phyloP scores from a whole-genome alignment of 2,329 filamentous ascomycete species.

The Hirsutella minnesotensis region DNA sequence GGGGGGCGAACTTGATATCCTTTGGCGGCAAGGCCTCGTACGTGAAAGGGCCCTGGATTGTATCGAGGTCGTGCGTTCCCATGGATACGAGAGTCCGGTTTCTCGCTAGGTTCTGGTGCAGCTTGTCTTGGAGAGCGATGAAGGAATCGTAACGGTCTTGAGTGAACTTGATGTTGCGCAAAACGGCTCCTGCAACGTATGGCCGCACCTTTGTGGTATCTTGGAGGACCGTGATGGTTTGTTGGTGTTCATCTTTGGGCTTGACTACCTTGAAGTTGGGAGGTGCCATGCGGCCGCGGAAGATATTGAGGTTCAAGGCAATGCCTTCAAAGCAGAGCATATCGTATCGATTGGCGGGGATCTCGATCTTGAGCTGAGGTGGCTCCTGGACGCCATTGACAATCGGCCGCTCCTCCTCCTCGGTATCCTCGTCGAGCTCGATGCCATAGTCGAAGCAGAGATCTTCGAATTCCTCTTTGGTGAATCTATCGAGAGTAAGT shows the following conservation, averaged over 20 bases:
- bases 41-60: slow-evolving; percentile 85
- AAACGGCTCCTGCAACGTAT: slow-evolving; percentile 77
- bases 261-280: slow-evolving; percentile 71
- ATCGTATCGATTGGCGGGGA: slow-evolving; percentile 87
- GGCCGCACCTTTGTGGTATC: slow-evolving; percentile 70
- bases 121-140: slow-evolving; percentile 94
- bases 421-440: slow-evolving; percentile 93
- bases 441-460: slow-evolving; percentile 98
- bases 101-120: slow-evolving; percentile 89
- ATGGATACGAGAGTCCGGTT: slow-evolving; percentile 93
- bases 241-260: slow-evolving; percentile 59
- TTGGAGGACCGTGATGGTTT: slow-evolving; percentile 70
- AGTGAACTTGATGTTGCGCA: slow-evolving; percentile 86
- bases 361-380: slow-evolving; percentile 94
- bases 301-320: slow-evolving; percentile 89
- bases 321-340: slow-evolving; percentile 98
- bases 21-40: slow-evolving; percentile 90
- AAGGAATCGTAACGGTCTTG: slow-evolving; percentile 90
- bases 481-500: slow-evolving; percentile 46
- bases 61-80: slow-evolving; percentile 93
- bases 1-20: slow-evolving; percentile 78
- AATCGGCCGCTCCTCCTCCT: slow-evolving; percentile 59
- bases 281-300: slow-evolving; percentile 62
- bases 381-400: slow-evolving; percentile 73
- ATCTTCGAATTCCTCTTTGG: slow-evolving; percentile 90